Conservation (phyloP, 306 rosid genomes). For the Morella rubra region DNA sequence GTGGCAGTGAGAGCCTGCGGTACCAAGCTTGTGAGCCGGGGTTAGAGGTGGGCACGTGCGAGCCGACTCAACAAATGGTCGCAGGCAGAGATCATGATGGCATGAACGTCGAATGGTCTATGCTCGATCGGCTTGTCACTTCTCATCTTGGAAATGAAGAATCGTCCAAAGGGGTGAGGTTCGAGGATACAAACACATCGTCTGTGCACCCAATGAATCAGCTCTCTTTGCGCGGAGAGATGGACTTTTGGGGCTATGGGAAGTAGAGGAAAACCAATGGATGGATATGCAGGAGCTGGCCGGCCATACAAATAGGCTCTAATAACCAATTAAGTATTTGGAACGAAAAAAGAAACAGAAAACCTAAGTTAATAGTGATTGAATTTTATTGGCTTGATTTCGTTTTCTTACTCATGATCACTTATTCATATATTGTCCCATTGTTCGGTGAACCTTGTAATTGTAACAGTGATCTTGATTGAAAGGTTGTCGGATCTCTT, state of each 20-base stretch:
- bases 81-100: slow-evolving; percentile 38
- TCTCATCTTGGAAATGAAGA: slow-evolving; percentile 64
- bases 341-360: too few relatives aligned
- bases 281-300: neutral
- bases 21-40: slow-evolving; percentile 59
- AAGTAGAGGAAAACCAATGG: slow-evolving; percentile 33
- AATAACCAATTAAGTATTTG: too few relatives aligned
- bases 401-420: neutral
- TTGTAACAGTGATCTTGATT: neutral
- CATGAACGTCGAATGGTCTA: slow-evolving; percentile 62
- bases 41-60: slow-evolving; percentile 48
- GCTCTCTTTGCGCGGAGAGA: slow-evolving; percentile 74
- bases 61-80: slow-evolving; percentile 39
- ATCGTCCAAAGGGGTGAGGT: slow-evolving; percentile 51
- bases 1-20: slow-evolving; percentile 56
- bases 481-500: neutral
- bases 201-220: slow-evolving; percentile 55
- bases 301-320: neutral
- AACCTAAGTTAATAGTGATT: neutral
- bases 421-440: neutral
- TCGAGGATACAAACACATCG: slow-evolving; percentile 45
- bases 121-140: slow-evolving; percentile 72
- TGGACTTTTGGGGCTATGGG: slow-evolving; percentile 84
- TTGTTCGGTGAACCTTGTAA: neutral
- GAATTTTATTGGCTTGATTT: neutral